phyloP scores from a whole-genome alignment of 768 basidiomycete species.

The Strobilomyces echinocephalus region DNA sequence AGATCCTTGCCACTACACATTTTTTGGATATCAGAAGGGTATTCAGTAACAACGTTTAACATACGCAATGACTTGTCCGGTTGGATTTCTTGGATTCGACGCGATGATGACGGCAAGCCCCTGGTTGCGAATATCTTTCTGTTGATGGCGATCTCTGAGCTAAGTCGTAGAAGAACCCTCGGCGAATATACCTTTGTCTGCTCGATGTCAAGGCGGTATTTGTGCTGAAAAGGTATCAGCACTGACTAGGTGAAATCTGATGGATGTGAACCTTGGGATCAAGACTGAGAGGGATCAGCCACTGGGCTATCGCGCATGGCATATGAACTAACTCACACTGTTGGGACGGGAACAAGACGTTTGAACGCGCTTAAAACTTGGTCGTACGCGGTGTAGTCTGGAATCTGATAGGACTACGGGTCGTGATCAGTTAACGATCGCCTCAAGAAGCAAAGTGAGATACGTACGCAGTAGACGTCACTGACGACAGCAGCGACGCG shows the following conservation, averaged over 20 bases:
- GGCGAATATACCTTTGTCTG: slow-evolving; percentile 57
- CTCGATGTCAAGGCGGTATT: slow-evolving; percentile 75
- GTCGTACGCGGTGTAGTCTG: slow-evolving; percentile 88
- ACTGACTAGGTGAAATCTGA: neutral
- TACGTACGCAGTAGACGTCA: slow-evolving; percentile 74
- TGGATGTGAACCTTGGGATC: slow-evolving; percentile 38
- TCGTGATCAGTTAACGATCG: neutral
- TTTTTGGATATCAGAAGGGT: slow-evolving; percentile 6
- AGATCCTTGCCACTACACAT: slow-evolving; percentile 68
- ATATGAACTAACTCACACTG: slow-evolving; percentile 60
- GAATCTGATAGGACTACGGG: slow-evolving; percentile 76
- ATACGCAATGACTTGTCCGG: slow-evolving; percentile 80
- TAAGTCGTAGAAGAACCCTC: neutral
- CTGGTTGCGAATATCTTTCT: slow-evolving; percentile 79
- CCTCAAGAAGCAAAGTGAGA: neutral
- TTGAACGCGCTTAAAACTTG: slow-evolving; percentile 83
- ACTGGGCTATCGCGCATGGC: neutral
- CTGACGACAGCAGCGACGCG: slow-evolving; percentile 89
- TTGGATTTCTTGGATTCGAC: slow-evolving; percentile 95
- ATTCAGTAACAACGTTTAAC: slow-evolving; percentile 8
- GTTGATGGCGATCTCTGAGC: slow-evolving; percentile 2
- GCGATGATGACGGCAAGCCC: slow-evolving; percentile 82
- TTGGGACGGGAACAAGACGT: slow-evolving; percentile 86
- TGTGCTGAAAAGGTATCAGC: slow-evolving; percentile 35
- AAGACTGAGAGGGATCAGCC: slow-evolving; percentile 31